Evolutionary conservation across 164 flowering plant species (phyloP), one percentile per base, ranked within the genome.

Genomic region (Liquidambar formosana): DNA sequence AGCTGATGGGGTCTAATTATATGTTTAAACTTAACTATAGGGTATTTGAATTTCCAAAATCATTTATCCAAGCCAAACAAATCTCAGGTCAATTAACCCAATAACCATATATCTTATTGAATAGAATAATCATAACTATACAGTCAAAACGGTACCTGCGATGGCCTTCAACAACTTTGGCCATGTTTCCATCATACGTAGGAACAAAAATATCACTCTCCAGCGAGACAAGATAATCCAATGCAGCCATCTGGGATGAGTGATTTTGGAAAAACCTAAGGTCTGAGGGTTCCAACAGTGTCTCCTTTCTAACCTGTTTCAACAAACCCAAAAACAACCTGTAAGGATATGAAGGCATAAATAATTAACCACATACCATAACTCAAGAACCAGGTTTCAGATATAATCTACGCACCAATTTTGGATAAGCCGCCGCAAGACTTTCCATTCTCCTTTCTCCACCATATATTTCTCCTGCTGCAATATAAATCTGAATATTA

Each of bases 171-270:
- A 94, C 98, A 69, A 94, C 97, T 83, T 88, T 94, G 27, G 98
- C 98, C 98, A 94, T 94, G 76, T 94, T 94, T 48, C 98, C 98
- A 73, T 90, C 97, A 77, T 94, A 94, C 19, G 98, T 92, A 14
- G 98, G 98, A 73, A 94, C 85, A 75, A 94, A 94, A 21, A 94
- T 88, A 76, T 92, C 97, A 76, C 97, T 94, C 81, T 92, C 97
- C 77, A 94, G 63, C 4, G 98, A 89, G 21, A 94, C 97, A 62
- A 94, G 83, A 82, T 92, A 94, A 85, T 94, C 98, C 68, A 94
- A 66, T 15, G 98, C 98, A 0, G 98, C 96, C 98, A 94, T 94
- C 64, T 94, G 98, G 25, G 96, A 92, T 1, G 99, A 92, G 76
- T 94, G 97, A 68, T 94, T 94, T 70, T 89, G 94, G 70, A 92